Evolutionary conservation across 2,329 filamentous ascomycete species (phyloP).

Genomic region (Paracoccidioides brasiliensis): DNA sequence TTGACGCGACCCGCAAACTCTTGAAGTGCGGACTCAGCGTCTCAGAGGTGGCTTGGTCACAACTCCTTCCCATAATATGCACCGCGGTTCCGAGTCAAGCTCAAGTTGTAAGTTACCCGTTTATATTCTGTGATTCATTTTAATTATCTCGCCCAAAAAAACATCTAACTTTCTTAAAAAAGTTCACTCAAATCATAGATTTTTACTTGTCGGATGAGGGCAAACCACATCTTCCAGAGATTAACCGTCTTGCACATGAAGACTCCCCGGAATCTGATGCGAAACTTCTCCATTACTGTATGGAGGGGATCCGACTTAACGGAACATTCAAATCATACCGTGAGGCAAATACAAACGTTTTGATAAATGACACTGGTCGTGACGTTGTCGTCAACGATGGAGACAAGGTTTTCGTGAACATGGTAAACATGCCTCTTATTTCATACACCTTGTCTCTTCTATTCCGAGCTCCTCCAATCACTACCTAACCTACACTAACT

Average conservation of each 20-base stretch:
- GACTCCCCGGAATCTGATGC: slow-evolving; percentile 20
- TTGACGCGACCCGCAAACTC: slow-evolving; percentile 51
- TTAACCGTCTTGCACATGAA: slow-evolving; percentile 27
- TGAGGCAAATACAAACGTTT: slow-evolving; percentile 28
- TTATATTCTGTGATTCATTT: neutral
- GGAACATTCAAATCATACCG: slow-evolving; percentile 47
- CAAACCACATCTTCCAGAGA: slow-evolving; percentile 30
- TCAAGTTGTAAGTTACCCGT: slow-evolving; percentile 16
- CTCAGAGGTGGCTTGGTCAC: slow-evolving; percentile 56
- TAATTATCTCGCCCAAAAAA: slow-evolving; percentile 45
- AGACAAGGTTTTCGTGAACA: slow-evolving; percentile 40
- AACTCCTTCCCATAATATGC: slow-evolving; percentile 54
- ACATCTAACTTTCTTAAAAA: slow-evolving; percentile 49
- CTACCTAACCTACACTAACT: slow-evolving; percentile 47
- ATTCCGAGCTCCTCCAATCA: slow-evolving; percentile 47
- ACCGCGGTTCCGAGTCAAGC: slow-evolving; percentile 56
- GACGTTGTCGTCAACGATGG: slow-evolving; percentile 31
- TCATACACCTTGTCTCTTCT: slow-evolving; percentile 30
- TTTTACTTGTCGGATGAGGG: slow-evolving; percentile 33
- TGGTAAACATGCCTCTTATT: slow-evolving; percentile 30
- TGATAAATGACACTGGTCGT: slow-evolving; percentile 26
- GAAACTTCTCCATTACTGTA: slow-evolving; percentile 15
- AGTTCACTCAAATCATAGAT: slow-evolving; percentile 35
- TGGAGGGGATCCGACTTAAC: slow-evolving; percentile 16
- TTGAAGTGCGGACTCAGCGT: slow-evolving; percentile 49